Conservation (phyloP, 192 early-diverging fungal genomes). For the Linnemannia hyalina region DNA sequence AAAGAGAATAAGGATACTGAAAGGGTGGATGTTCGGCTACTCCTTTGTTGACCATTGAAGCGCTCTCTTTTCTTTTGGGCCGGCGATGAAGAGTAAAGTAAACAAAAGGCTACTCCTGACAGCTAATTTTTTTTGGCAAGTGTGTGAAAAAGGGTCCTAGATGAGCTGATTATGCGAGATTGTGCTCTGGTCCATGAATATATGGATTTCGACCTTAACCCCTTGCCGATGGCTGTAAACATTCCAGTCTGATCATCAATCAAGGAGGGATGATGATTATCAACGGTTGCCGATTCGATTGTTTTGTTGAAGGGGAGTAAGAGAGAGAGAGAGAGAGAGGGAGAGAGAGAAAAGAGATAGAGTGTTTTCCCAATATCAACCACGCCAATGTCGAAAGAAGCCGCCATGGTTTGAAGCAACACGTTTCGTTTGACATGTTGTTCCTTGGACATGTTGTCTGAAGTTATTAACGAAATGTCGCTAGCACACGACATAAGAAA, state of each 20-base stretch:
- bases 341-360: too few species aligned
- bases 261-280: neutral
- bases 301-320: neutral
- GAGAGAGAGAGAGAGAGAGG: neutral
- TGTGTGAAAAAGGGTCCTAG: neutral
- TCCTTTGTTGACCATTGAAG: too few species aligned
- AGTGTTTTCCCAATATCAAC: neutral
- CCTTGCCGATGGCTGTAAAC: neutral
- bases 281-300: neutral
- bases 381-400: neutral
- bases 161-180: conserved; percentile 43
- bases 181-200: conserved; percentile 13
- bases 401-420: neutral
- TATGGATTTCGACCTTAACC: neutral
- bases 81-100: neutral
- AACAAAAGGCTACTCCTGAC: neutral
- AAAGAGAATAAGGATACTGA: too few species aligned
- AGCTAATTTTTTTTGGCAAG: neutral
- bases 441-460: neutral
- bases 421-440: neutral
- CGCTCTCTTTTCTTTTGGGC: too few species aligned
- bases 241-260: neutral
- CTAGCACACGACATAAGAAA: neutral
- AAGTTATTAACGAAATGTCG: neutral
- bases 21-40: too few species aligned